These are phyloP conservation scores for Calonectria honghensis DNA, from an alignment of 2,329 filamentous ascomycete species.

Conservation along the genomic window DNA sequence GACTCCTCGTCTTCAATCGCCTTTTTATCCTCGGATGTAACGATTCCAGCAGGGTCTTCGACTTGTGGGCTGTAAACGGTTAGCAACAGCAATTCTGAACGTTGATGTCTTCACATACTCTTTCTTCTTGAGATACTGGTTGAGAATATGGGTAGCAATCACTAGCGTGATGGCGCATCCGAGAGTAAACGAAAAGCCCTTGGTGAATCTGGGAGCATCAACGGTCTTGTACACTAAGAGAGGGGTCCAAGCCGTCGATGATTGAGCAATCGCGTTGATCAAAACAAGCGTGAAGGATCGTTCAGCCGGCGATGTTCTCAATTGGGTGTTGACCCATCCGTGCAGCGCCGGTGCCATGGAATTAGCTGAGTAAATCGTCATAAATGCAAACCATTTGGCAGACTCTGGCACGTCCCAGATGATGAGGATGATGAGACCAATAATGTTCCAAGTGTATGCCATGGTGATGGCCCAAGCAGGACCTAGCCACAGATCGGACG, in stretches of 20 bases:
- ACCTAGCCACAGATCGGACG: constrained; percentile 71
- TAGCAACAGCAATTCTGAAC: background rate
- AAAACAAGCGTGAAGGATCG: constrained; percentile 70
- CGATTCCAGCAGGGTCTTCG: constrained; percentile 15
- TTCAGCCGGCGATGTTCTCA: constrained; percentile 67
- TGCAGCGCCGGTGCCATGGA: constrained; percentile 74
- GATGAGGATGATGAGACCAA: constrained; percentile 71
- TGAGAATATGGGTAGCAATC: constrained; percentile 20
- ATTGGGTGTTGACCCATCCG: constrained; percentile 72
- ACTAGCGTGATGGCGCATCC: constrained; percentile 26
- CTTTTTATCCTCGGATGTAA: constrained; percentile 11
- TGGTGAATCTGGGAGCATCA: constrained; percentile 63
- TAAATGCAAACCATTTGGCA: constrained; percentile 59
- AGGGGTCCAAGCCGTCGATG: constrained; percentile 73
- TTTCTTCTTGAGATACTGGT: constrained; percentile 28
- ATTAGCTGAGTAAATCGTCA: constrained; percentile 68
- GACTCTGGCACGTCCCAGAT: constrained; percentile 74
- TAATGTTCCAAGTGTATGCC: constrained; percentile 69
- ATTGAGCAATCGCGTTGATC: constrained; percentile 71
- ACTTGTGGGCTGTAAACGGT: constrained; percentile 16
- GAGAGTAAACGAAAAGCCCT: constrained; percentile 58
- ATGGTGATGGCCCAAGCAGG: constrained; percentile 74
- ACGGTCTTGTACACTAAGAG: constrained; percentile 69
- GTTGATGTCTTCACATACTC: background rate
- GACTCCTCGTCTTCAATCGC: constrained; percentile 3